Evolutionary conservation across 2,329 filamentous ascomycete species (phyloP).

Genomic region (Beauveria sp.): DNA sequence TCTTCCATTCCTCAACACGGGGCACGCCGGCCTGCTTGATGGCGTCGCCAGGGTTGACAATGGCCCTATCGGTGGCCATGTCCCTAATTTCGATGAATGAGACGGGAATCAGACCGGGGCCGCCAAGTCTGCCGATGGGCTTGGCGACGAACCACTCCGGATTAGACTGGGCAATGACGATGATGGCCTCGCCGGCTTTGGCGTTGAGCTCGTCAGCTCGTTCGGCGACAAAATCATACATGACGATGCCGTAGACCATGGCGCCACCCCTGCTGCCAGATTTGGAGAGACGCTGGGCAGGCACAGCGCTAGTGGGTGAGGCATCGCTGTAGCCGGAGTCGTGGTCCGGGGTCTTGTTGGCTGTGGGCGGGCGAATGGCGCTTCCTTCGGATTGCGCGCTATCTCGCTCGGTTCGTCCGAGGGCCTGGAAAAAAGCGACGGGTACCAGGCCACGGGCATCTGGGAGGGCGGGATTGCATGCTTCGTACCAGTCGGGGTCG

Average conservation of each 20-base stretch:
- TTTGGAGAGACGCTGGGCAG: slow-evolving; percentile 36
- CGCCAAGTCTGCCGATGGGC: slow-evolving; percentile 93
- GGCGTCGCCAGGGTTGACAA: slow-evolving; percentile 74
- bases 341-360: slow-evolving; percentile 62
- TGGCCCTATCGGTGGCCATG: slow-evolving; percentile 78
- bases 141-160: slow-evolving; percentile 99
- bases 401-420: slow-evolving; percentile 87
- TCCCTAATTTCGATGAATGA: slow-evolving; percentile 95
- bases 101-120: slow-evolving; percentile 89
- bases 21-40: slow-evolving; percentile 85
- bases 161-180: slow-evolving; percentile 96
- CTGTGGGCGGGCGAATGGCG: slow-evolving; percentile 29
- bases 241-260: slow-evolving; percentile 94
- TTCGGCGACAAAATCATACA: slow-evolving; percentile 95
- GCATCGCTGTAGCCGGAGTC: slow-evolving; percentile 70
- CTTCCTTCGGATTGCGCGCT: slow-evolving; percentile 61
- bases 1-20: slow-evolving; percentile 97
- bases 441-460: slow-evolving; percentile 86
- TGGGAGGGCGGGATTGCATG: slow-evolving; percentile 85
- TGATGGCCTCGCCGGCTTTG: slow-evolving; percentile 91
- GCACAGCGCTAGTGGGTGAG: slow-evolving; percentile 15
- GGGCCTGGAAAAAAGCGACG: slow-evolving; percentile 84
- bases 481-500: slow-evolving; percentile 95
- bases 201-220: slow-evolving; percentile 93
- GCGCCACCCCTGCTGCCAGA: slow-evolving; percentile 54